Conservation (phyloP, 2,329 filamentous ascomycete species). For the Pseudogymnoascus pannorum region DNA sequence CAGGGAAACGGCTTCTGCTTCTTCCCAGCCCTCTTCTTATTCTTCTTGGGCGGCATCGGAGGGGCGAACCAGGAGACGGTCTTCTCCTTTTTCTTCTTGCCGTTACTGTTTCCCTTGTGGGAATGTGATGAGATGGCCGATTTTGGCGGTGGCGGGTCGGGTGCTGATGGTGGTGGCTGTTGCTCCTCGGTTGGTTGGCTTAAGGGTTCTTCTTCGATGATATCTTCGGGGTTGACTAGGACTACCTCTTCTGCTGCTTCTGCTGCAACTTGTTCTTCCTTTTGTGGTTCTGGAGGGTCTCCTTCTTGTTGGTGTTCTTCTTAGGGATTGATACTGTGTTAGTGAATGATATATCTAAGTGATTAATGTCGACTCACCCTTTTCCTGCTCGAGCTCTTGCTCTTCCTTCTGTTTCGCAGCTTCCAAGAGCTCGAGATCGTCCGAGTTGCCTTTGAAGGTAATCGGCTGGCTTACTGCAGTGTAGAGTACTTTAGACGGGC, state of each 20-base stretch:
- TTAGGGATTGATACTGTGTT: background rate
- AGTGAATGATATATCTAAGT: background rate
- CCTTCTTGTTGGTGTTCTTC: constrained; percentile 13
- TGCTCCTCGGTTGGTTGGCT: background rate
- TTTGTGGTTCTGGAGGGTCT: background rate
- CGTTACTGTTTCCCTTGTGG: background rate
- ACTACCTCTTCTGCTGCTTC: background rate
- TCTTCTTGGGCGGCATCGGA: constrained; percentile 9
- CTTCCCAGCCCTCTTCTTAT: constrained; percentile 16
- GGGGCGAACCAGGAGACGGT: background rate
- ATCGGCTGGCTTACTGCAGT: constrained; percentile 14
- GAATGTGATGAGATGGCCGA: constrained; percentile 4
- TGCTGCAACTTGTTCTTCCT: background rate
- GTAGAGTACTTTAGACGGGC: constrained; percentile 4
- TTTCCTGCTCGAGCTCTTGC: background rate
- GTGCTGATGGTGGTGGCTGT: background rate
- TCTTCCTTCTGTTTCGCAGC: background rate
- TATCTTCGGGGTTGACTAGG: background rate
- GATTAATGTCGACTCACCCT: background rate
- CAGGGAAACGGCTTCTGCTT: constrained; percentile 14
- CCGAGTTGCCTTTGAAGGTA: constrained; percentile 18
- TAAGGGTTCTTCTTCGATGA: background rate
- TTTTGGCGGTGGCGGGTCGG: background rate
- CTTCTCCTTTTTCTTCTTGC: background rate
- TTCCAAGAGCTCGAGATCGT: background rate